Evolutionary conservation across 139 green algal species (phyloP), one percentile per base, ranked within the genome.

Genomic region (Chlorella vulgaris): DNA sequence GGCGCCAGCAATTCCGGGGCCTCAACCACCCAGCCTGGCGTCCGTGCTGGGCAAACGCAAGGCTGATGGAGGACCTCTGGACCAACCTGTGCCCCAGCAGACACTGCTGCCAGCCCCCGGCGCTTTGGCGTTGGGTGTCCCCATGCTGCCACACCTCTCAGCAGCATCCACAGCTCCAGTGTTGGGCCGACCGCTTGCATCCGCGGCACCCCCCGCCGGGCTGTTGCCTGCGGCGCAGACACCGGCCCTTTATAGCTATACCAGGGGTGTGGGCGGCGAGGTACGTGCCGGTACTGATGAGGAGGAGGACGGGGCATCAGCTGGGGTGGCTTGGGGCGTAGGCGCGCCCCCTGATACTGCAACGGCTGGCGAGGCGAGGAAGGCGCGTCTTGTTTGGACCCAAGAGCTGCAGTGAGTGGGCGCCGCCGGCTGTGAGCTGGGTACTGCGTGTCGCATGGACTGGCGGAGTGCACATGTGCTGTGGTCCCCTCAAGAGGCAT

Each of bases 361-460:
- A 58, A 58, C 47, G 47, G 47, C 10, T 58, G 47, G n/a, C 31
- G 63, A 76, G 24, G 53, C 10, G 28, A 90, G 83, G 67, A 87
- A 85, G 39, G 82, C 77, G 7, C 87, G 93, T 19, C 84, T 96
- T 39, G 86, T 93, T 29, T 96, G 93, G 93, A 93, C 89, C 2
- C 79, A 88, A 31, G 91, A 96, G 78, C 87, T 96, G 69, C 92
- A 96, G 55, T 65, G 55, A 65, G 55, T 65, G 55, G 5, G 55
- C 55, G 55, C 55, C 15, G 15, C 55, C 55, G 28, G 5, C 15
- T 29, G 18, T 28, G 55, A 8, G 15, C 55, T 21, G n/a, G 10
- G 10, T 58, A 10, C 47, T 58, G 47, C 13, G 10, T 58, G 47
- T 24, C 13, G 47, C 47, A 58, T 58, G 47, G 10, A 24, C 15